These are phyloP conservation scores for Acanthochlamys bracteata DNA, from an alignment of 106 monocot genomes.

Conservation along the genomic window DNA sequence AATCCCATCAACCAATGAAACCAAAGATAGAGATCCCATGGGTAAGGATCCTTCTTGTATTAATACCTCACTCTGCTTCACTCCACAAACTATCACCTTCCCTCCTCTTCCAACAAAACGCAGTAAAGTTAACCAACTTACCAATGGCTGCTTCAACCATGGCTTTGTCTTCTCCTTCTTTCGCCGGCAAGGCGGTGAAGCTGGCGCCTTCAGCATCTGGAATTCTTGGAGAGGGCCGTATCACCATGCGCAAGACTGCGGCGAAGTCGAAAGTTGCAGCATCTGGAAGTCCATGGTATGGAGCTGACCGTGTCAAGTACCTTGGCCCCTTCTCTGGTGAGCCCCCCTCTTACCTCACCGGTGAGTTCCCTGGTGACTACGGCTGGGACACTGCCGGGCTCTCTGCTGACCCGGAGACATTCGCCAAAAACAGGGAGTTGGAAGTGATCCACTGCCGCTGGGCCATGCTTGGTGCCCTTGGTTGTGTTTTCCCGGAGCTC, in stretches of 20 bases:
- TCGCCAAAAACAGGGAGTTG: constrained; percentile 33
- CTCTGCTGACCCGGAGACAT: constrained; percentile 34
- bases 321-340: constrained; percentile 53
- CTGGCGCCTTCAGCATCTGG: constrained; percentile 15
- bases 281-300: constrained; percentile 39
- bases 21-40: too few species aligned
- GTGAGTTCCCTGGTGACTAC: constrained; percentile 54
- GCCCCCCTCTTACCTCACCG: constrained; percentile 54
- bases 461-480: constrained; percentile 33
- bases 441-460: constrained; percentile 37
- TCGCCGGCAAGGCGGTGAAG: constrained; percentile 27
- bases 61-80: too few species aligned
- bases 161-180: constrained; percentile 27
- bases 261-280: constrained; percentile 14
- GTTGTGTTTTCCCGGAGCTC: constrained; percentile 27
- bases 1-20: too few species aligned
- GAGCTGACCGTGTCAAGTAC: constrained; percentile 39
- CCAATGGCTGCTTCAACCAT: constrained; percentile 18
- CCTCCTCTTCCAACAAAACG: too few species aligned
- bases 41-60: too few species aligned
- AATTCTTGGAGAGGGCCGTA: constrained; percentile 21
- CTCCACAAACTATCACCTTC: too few species aligned
- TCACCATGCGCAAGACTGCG: constrained; percentile 24
- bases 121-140: too few species aligned
- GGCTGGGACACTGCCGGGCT: constrained; percentile 37